Base-by-base conservation (phyloP, 2,329 filamentous ascomycete genomes). In the Trichophyton verrucosum region DNA sequence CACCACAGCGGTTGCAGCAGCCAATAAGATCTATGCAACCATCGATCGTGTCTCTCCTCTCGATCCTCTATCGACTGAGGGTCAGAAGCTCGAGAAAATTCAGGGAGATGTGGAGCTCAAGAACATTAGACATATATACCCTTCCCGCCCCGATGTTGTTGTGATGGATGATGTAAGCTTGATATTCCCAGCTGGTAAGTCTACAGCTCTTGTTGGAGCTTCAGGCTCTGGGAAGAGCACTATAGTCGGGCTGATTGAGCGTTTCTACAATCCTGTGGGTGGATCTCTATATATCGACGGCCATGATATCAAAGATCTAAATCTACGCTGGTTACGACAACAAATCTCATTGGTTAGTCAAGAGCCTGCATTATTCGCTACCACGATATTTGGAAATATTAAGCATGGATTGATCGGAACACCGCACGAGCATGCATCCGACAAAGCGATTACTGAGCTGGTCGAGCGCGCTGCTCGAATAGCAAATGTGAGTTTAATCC, bases 21-120 rank as follows among this genome's bases (percentile, higher is more conserved):
- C 87, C 3, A 81, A 82, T 61, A 94, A 94, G 76, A 91, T 95
- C 64, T 92, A 85, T 77, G 87, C 84, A 70, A 92, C 89, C 6
- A 94, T 95, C 65, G 88, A 94, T 71, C 85, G 90, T 58, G 69
- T 77, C 2, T 94, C 89, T 0, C 88, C 89, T 1, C 78, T 95
- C 51, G 86, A 95, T 67, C 83, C 89, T 0, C 81, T 82, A 4
- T 80, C 79, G 3, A 79, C 83, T 0, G 75, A 77, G 2, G 89
- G 89, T 9, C 77, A 81, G 63, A 88, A 81, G 67, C 78, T 90
- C 1, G 82, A 87, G 1, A 72, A 80, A 17, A 78, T 91, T 3
- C 76, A 84, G 61, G 89, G 89, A 40, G 82, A 81, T 17, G 84
- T 95, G 60, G 84, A 87, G 63, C 79, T 95, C 24, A 81, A 84